These are phyloP conservation scores for Clarkia xantiana DNA, from an alignment of 345 rosid genomes.

Conservation along the genomic window DNA sequence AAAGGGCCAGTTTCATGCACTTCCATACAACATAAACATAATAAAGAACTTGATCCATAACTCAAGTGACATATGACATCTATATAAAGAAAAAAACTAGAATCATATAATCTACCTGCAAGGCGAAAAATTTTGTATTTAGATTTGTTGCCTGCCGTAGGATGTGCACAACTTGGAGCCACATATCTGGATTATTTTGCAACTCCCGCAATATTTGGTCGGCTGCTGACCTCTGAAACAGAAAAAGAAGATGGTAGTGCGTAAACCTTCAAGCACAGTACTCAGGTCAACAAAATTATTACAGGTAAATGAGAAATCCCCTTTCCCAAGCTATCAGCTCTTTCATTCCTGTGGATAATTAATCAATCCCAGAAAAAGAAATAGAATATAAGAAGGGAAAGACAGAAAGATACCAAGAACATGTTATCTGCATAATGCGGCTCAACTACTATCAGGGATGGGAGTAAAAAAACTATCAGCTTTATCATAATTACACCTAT, in stretches of 20 bases:
- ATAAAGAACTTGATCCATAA: background rate
- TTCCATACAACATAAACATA: too few relatives aligned
- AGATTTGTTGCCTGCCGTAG: conserved; percentile 68
- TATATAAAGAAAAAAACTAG: background rate
- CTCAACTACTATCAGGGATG: too few relatives aligned
- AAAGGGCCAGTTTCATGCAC: too few relatives aligned
- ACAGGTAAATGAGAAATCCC: too few relatives aligned
- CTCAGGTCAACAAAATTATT: too few relatives aligned
- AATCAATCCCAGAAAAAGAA: background rate
- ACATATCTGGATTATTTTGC: conserved; percentile 90
- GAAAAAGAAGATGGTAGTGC: too few relatives aligned
- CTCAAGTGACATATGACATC: background rate
- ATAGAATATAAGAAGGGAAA: background rate
- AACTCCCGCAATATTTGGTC: conserved; percentile 92
- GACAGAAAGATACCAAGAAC: background rate
- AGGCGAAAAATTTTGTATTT: conserved; percentile 91
- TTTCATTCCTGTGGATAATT: too few relatives aligned
- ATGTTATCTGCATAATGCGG: too few relatives aligned
- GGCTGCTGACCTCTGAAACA: conserved; percentile 71
- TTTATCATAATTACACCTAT: too few relatives aligned
- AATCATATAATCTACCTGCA: conserved; percentile 44
- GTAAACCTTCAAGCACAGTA: too few relatives aligned
- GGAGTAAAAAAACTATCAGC: too few relatives aligned
- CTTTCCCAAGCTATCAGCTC: too few relatives aligned
- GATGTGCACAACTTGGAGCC: conserved; percentile 97